Evolutionary conservation across 441 rosid species (phyloP).

Genomic region (Pelargonium citronellum): DNA sequence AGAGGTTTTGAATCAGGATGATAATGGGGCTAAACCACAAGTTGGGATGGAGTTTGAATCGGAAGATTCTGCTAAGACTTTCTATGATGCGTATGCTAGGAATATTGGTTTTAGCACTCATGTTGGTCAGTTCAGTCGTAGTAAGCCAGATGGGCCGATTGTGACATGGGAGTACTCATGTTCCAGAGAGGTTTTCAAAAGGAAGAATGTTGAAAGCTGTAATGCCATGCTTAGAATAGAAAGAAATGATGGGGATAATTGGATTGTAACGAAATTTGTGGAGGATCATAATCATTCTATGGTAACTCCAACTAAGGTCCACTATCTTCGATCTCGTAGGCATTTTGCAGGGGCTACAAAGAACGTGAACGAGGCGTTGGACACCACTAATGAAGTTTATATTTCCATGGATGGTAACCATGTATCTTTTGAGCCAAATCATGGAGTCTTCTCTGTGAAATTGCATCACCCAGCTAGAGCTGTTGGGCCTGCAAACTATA

Average conservation of each 20-base stretch:
- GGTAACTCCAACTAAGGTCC: conserved; percentile 40
- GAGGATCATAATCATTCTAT: conserved; percentile 65
- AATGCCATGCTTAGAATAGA: conserved; percentile 55
- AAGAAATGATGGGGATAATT: conserved; percentile 40
- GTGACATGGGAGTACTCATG: conserved; percentile 54
- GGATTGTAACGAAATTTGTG: conserved; percentile 49
- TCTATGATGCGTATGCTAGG: conserved; percentile 50
- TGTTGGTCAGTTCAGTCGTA: conserved; percentile 47
- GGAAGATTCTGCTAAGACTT: conserved; percentile 48
- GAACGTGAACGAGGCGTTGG: conserved; percentile 31
- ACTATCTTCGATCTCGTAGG: conserved; percentile 47
- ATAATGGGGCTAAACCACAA: conserved; percentile 31
- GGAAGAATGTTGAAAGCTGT: conserved; percentile 53
- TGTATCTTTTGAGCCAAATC: conserved; percentile 31
- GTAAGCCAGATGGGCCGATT: conserved; percentile 60
- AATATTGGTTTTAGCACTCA: conserved; percentile 42
- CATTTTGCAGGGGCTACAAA: conserved; percentile 49
- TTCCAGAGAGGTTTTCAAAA: conserved; percentile 45
- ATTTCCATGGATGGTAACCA: conserved; percentile 36
- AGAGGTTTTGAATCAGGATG: conserved; percentile 26
- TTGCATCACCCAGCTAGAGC: conserved; percentile 32
- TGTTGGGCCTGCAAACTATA: conserved; percentile 27
- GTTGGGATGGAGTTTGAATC: conserved; percentile 59
- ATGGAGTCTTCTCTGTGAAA: conserved; percentile 24
- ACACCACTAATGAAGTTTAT: conserved; percentile 32